Percentiles rank a stretch among this genome's conserved stretches.
Evolutionary conservation across 1,284 basidiomycete genomes (phyloP).

Genomic region (Rhodotorula mucilaginosa): DNA sequence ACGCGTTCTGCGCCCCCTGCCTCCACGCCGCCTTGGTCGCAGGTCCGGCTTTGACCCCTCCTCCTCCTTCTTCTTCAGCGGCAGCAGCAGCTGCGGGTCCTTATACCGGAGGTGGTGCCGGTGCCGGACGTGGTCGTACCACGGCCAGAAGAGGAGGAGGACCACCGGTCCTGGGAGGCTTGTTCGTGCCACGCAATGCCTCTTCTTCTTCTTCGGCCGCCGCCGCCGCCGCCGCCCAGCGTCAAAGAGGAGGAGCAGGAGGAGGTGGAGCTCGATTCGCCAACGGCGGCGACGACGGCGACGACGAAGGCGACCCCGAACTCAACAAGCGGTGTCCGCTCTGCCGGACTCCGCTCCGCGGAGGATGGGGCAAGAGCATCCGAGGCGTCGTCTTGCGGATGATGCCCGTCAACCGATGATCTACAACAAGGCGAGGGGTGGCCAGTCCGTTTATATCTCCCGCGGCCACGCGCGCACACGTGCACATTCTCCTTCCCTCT

Average conservation of each 20-base stretch:
- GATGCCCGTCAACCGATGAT: constrained; percentile 21
- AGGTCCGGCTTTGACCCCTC: constrained; percentile 33
- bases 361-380: constrained; percentile 37
- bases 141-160: not conserved
- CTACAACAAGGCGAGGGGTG: not conserved
- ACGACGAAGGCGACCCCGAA: constrained; percentile 25
- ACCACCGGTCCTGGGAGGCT: not conserved
- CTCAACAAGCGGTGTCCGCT: constrained; percentile 39
- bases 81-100: not conserved
- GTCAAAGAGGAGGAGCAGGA: not conserved
- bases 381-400: constrained; percentile 33
- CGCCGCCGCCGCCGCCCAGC: not conserved
- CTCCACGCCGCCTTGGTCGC: constrained; percentile 35
- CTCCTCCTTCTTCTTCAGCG: not conserved
- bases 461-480: too few relatives aligned
- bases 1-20: constrained; percentile 41
- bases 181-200: not conserved
- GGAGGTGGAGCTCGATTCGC: too few relatives aligned
- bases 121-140: not conserved
- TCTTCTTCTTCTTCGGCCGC: too few relatives aligned
- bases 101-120: not conserved
- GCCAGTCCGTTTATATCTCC: too few relatives aligned
- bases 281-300: not conserved
- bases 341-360: constrained; percentile 29
- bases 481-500: too few relatives aligned